phyloP scores from a whole-genome alignment of 495 filamentous ascomycete species.

The Trichoderma gamsii region DNA sequence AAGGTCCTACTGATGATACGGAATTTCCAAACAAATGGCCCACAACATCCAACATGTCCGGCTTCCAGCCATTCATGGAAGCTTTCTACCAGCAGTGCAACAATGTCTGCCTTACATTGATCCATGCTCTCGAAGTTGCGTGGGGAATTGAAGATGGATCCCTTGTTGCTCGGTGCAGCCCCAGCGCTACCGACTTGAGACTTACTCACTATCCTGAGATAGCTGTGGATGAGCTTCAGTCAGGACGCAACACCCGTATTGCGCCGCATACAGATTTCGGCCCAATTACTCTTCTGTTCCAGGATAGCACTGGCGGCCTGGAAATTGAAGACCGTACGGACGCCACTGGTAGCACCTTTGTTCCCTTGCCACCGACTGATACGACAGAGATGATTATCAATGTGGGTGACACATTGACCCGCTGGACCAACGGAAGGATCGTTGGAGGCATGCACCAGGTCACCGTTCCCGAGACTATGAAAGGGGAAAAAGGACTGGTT shows the following conservation, averaged over 20 bases:
- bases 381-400: constrained; percentile 44
- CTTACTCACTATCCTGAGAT: constrained; percentile 54
- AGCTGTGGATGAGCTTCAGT: constrained; percentile 20
- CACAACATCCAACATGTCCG: constrained; percentile 19
- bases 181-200: constrained; percentile 40
- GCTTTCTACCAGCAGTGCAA: constrained; percentile 22
- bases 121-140: constrained; percentile 21
- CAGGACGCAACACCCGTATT: constrained; percentile 15
- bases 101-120: constrained; percentile 19
- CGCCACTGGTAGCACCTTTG: not conserved
- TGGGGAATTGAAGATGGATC: not conserved
- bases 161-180: not conserved
- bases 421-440: constrained; percentile 15
- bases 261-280: constrained; percentile 38
- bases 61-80: constrained; percentile 30
- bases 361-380: not conserved
- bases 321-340: constrained; percentile 30
- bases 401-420: constrained; percentile 33
- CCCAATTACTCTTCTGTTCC: constrained; percentile 36
- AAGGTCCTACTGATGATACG: constrained; percentile 23
- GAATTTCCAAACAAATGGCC: constrained; percentile 31
- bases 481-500: not conserved
- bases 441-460: not conserved
- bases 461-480: not conserved
- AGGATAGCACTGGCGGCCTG: constrained; percentile 35